phyloP scores from a whole-genome alignment of 2,329 filamentous ascomycete species.

The Pseudohalonectria lignicola region DNA sequence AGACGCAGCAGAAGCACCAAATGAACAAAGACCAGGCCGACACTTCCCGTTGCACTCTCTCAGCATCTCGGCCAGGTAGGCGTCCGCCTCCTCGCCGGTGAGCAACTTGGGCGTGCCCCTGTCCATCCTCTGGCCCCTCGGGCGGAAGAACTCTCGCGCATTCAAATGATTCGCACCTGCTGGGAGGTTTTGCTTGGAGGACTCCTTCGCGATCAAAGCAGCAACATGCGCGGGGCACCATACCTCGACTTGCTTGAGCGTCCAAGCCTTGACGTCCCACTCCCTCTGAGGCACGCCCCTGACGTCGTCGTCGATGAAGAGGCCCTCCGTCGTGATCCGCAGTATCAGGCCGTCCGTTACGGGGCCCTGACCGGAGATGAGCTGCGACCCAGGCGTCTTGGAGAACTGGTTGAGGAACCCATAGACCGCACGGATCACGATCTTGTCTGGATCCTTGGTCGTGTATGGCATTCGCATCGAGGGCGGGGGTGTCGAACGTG shows the following conservation, averaged over 20 bases:
- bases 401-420: conserved; percentile 83
- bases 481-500: conserved; percentile 72
- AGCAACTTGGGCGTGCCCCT: conserved; percentile 39
- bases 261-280: conserved; percentile 99
- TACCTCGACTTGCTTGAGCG: conserved; percentile 84
- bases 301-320: conserved; percentile 96
- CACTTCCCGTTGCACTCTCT: conserved; percentile 55
- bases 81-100: conserved; percentile 54
- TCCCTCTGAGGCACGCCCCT: conserved; percentile 86
- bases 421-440: conserved; percentile 89
- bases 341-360: conserved; percentile 90
- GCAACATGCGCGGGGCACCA: conserved; percentile 61
- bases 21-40: conserved; percentile 35
- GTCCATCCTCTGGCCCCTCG: conserved; percentile 28
- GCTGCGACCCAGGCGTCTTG: conserved; percentile 80
- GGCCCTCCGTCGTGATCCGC: conserved; percentile 82
- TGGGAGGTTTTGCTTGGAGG: conserved; percentile 10
- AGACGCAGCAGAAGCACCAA: too few species aligned
- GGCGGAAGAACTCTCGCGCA: conserved; percentile 32
- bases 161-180: conserved; percentile 25
- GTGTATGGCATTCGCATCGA: conserved; percentile 69
- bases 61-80: conserved; percentile 51
- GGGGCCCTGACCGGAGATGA: conserved; percentile 71
- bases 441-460: conserved; percentile 89
- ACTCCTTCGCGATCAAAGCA: conserved; percentile 17